Evolutionary conservation across 345 rosid genomes (phyloP).

Genomic region (Raphanus sativus): DNA sequence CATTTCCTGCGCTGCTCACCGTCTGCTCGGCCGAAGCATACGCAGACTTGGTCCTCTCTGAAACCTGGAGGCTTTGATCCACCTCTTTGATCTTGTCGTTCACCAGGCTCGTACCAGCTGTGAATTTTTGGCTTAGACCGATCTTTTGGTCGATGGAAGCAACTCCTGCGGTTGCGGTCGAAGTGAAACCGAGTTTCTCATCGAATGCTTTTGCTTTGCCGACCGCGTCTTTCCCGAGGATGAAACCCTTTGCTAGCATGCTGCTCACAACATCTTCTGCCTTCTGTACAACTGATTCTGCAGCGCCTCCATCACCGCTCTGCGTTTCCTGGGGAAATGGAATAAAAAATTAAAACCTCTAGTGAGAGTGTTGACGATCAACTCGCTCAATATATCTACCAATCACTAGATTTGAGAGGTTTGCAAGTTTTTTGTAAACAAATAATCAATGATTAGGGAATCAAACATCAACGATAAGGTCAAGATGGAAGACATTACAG

Average conservation of each 20-base stretch:
- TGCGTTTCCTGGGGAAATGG: conserved; percentile 59
- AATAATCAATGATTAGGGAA: not conserved
- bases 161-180: conserved; percentile 75
- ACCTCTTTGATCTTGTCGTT: conserved; percentile 77
- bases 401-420: too few relatives aligned
- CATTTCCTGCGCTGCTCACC: conserved; percentile 74
- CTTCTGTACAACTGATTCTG: conserved; percentile 62
- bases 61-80: conserved; percentile 88
- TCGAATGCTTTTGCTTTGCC: conserved; percentile 81
- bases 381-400: too few relatives aligned
- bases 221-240: conserved; percentile 83
- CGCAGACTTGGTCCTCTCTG: conserved; percentile 87
- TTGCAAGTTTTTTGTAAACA: too few relatives aligned
- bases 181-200: conserved; percentile 78
- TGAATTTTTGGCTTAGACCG: conserved; percentile 74
- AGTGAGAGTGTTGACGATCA: too few relatives aligned
- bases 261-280: conserved; percentile 91
- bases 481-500: too few relatives aligned
- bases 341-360: too few relatives aligned
- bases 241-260: conserved; percentile 90
- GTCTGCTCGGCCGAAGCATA: conserved; percentile 82
- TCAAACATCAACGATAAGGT: too few relatives aligned
- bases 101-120: conserved; percentile 69
- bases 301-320: conserved; percentile 35
- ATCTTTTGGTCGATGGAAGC: conserved; percentile 77